A percentile compares a stretch with the other conserved stretches of the same genome.
These are phyloP conservation scores for Sisymbrium irio DNA, from an alignment of 345 rosid species.

Conservation along the genomic window DNA sequence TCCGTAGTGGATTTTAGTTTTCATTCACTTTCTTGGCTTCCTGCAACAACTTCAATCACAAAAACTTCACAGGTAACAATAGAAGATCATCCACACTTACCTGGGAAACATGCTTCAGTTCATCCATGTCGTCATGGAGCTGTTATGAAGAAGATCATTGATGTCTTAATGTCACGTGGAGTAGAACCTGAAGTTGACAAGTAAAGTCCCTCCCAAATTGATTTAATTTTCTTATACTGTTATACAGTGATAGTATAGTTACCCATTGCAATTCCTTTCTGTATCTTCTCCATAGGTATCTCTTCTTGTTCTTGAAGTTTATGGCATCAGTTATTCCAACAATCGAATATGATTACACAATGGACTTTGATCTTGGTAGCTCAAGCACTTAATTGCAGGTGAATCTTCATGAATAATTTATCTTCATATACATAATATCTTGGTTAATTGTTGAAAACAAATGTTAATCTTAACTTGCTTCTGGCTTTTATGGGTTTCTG, in stretches of 20 bases:
- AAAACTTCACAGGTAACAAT: slow-evolving; percentile 35
- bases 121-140: slow-evolving; percentile 99
- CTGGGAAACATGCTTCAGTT: slow-evolving; percentile 98
- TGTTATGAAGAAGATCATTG: slow-evolving; percentile 98
- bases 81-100: slow-evolving; percentile 97
- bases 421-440: neutral
- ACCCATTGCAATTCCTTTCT: neutral
- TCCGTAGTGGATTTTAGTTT: neutral
- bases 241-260: slow-evolving; percentile 1
- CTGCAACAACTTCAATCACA: neutral
- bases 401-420: neutral
- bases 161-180: slow-evolving; percentile 89
- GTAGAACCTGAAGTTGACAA: slow-evolving; percentile 99
- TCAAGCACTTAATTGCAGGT: slow-evolving; percentile 59
- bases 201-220: slow-evolving; percentile 30
- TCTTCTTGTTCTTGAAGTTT: slow-evolving; percentile 88
- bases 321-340: slow-evolving; percentile 94
- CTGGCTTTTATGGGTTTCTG: neutral
- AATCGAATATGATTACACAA: slow-evolving; percentile 90
- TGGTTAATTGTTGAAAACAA: slow-evolving; percentile 1
- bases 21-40: neutral
- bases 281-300: slow-evolving; percentile 52
- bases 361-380: slow-evolving; percentile 97
- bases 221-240: neutral
- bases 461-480: neutral